These are phyloP conservation scores for Naganishia liquefaciens DNA, from an alignment of 1,284 basidiomycete species.

Conservation along the genomic window DNA sequence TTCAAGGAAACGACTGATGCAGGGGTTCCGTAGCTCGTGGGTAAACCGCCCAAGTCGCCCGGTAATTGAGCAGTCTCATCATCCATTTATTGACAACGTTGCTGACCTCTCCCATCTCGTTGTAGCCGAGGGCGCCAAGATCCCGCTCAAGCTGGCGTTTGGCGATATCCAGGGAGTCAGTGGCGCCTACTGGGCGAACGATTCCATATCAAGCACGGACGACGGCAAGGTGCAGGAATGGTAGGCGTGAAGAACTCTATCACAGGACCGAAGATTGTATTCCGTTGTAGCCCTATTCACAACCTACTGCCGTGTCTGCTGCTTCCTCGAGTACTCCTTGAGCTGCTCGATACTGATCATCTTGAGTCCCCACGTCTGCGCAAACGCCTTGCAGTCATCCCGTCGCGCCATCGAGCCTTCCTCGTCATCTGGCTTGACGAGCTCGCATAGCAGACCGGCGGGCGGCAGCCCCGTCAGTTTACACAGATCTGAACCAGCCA, in stretches of 20 bases:
- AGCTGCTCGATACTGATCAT: slow-evolving; percentile 86
- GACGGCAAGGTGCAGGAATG: slow-evolving; percentile 28
- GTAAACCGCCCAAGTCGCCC: slow-evolving; percentile 27
- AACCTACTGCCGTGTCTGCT: slow-evolving; percentile 4
- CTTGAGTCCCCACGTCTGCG: slow-evolving; percentile 85
- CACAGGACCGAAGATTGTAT: background rate
- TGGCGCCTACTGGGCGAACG: slow-evolving; percentile 32
- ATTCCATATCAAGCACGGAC: slow-evolving; percentile 16
- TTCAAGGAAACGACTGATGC: background rate
- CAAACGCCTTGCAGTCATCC: slow-evolving; percentile 89
- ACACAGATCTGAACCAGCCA: slow-evolving; percentile 68
- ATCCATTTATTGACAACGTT: background rate
- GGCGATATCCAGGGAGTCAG: slow-evolving; percentile 25
- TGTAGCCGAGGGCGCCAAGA: slow-evolving; percentile 29
- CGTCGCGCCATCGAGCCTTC: slow-evolving; percentile 92
- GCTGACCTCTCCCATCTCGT: background rate
- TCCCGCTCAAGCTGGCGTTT: slow-evolving; percentile 28
- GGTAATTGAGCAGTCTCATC: slow-evolving; percentile 2
- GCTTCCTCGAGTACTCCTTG: slow-evolving; percentile 47
- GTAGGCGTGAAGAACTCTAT: slow-evolving; percentile 1
- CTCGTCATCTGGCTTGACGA: slow-evolving; percentile 86
- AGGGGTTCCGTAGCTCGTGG: slow-evolving; percentile 8
- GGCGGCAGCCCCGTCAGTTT: slow-evolving; percentile 70
- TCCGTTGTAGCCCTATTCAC: background rate
- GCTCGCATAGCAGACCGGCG: slow-evolving; percentile 88